Base-by-base conservation (phyloP, 345 rosid species). In the Dipteronia dyeriana region DNA sequence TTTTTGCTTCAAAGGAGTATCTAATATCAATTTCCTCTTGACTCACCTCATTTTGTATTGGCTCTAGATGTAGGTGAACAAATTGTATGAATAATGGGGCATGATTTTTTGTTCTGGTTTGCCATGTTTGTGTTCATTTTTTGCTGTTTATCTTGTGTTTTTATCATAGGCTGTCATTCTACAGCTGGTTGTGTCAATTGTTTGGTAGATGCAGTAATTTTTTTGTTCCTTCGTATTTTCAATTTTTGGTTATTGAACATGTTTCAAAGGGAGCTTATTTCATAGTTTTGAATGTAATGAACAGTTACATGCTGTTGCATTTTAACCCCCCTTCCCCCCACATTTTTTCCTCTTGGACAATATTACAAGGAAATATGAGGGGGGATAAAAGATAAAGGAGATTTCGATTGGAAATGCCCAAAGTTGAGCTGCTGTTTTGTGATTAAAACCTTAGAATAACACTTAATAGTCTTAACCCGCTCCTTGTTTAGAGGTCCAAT, bases 1-100 rank as follows among this genome's bases (percentile, higher is more conserved):
- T 68, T 57, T 68, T 75, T 22, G 12, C 29, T 20, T 34, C 49
- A 25, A 75, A 43, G 43, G 54, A 49, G 61, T 76, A 78, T 70
- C 43, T 11, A 14, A 29, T 66, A 45, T 76, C 25, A 20, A 53
- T 73, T 22, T 68, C 22, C 7, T 23, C 29, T 47, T 53, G 25
- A 62, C 41, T 62, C 7, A 39, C 9, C 43, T 62, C 70, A 43
- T 41, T 41, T 41, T 7, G 9, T 41, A 7, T 41, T 41, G 45
- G 45, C 45, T 41, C 45, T 7, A 7, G 72, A 62, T 75, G 16
- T 20, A 0, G 65, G 9, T 70, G 47, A 76, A 59, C 61, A 23
- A 64, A 13, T 71, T 68, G 17, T n/a, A 53, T 26, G 53, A 59
- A n/a, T 45, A 66, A 65, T 31, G 26, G 12, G 26, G 20, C 6